Evolutionary conservation across 2,329 filamentous ascomycete genomes (phyloP), one percentile per base, ranked within the genome.

Genomic region (Cladophialophora carrionii): DNA sequence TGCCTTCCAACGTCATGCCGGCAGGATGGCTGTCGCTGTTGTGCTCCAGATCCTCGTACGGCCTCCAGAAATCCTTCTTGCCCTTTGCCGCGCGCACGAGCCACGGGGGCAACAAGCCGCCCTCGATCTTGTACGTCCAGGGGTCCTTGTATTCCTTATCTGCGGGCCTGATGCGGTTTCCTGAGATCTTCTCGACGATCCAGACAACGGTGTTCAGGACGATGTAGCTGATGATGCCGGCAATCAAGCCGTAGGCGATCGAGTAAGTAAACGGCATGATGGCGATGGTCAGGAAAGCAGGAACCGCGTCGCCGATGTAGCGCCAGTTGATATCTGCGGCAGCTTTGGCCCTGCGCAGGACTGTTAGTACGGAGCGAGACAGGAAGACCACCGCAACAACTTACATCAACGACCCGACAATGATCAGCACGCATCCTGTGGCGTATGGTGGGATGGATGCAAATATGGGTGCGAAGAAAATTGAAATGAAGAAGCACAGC

Each of bases 221-320:
- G 52, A 89, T 88, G 77, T 96, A 96, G 46, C 86, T 87, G 72
- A 88, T 82, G 72, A 96, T 89, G 59, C 91, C 90, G 1, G 85
- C 90, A 71, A 96, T 96, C 17, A 96, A 82, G 55, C 92, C 92
- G 73, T 96, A 90, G 12, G 92, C 90, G 73, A 96, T 95, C 48
- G 88, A 91, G 81, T 95, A 96, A 1, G 90, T 92, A 78, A 96
- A 95, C 0, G 92, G 91, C 92, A 96, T 96, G 66, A 93, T 79
- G 63, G 88, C 87, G 68, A 96, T 89, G 57, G 90, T 92, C 41
- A 96, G 80, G 79, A 96, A 96, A 2, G 92, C 91, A 0, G 92
- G 92, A 26, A 96, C 83, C 0, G 90, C 88, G 75, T 96, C 92
- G 59, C 91, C 91, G 66, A 91, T 82, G 78, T 96, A 96, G 54